Conservation (phyloP, 129 eudicot species). For the Arctium minus region DNA sequence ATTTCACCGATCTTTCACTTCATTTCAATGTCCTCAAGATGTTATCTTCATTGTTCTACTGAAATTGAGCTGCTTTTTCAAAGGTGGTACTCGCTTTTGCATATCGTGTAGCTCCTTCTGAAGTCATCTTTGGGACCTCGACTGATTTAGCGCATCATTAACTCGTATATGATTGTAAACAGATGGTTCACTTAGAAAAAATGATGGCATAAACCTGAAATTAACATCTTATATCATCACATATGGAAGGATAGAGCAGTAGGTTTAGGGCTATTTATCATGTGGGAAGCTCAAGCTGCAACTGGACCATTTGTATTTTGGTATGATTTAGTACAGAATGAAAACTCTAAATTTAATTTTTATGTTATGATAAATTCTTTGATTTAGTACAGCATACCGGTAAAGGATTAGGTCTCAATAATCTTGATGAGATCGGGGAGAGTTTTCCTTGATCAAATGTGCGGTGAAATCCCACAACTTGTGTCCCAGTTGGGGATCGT, state of each 20-base stretch:
- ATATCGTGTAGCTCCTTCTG: background rate
- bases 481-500: constrained; percentile 41
- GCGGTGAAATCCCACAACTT: constrained; percentile 60
- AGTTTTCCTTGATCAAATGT: constrained; percentile 26
- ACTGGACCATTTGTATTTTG: background rate
- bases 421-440: constrained; percentile 1
- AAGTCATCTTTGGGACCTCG: constrained; percentile 9
- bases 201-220: constrained; percentile 17
- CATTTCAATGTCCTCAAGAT: too few species aligned
- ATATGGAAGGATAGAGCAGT: constrained; percentile 32
- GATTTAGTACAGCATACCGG: background rate
- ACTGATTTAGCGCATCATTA: background rate
- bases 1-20: too few species aligned
- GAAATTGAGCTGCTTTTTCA: background rate
- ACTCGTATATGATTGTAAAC: constrained; percentile 12
- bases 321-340: background rate
- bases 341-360: background rate
- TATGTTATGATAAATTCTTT: background rate
- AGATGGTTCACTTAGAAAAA: constrained; percentile 19
- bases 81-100: background rate
- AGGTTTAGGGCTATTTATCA: constrained; percentile 6
- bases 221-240: constrained; percentile 16
- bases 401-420: background rate
- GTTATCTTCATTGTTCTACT: too few species aligned
- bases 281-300: constrained; percentile 8